Conservation (phyloP, 495 filamentous ascomycete genomes). For the Rhypophila decipiens region DNA sequence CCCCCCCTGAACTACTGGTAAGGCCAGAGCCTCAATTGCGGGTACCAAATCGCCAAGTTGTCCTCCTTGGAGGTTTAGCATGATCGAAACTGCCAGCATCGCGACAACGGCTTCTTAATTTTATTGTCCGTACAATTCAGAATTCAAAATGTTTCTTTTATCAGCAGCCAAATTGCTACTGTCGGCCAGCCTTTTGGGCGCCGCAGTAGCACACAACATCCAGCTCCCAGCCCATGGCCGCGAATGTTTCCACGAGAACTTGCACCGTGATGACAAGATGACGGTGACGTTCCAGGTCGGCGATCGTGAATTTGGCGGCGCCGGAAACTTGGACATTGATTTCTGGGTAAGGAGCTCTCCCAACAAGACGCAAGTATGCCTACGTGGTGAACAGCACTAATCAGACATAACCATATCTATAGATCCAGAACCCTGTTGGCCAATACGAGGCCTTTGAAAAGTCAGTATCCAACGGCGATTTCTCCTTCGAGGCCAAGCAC, state of each 20-base stretch:
- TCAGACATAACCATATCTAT: constrained; percentile 3
- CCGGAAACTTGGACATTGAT: constrained; percentile 92
- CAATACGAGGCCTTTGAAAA: constrained; percentile 72
- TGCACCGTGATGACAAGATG: constrained; percentile 95
- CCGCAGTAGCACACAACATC: constrained; percentile 82
- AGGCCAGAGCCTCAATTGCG: constrained; percentile 16
- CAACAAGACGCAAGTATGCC: too few relatives aligned
- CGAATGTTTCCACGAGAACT: constrained; percentile 94
- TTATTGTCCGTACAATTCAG: not conserved
- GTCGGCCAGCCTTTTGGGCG: constrained; percentile 54
- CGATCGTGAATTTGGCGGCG: constrained; percentile 90
- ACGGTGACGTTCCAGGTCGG: constrained; percentile 98
- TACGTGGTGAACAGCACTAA: too few relatives aligned
- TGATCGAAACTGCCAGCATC: not conserved
- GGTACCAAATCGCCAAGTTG: constrained; percentile 20
- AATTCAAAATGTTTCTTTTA: constrained; percentile 23
- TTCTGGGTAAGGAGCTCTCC: constrained; percentile 72
- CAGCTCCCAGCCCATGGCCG: constrained; percentile 81
- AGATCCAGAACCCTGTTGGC: constrained; percentile 80
- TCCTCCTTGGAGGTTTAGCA: not conserved
- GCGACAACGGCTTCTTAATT: not conserved
- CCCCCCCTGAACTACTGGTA: not conserved
- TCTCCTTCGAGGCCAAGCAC: constrained; percentile 76
- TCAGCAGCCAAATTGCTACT: constrained; percentile 52
- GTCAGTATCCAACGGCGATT: constrained; percentile 78